Base-by-base conservation (phyloP, 1,284 basidiomycete species). In the Coniophora puteana region DNA sequence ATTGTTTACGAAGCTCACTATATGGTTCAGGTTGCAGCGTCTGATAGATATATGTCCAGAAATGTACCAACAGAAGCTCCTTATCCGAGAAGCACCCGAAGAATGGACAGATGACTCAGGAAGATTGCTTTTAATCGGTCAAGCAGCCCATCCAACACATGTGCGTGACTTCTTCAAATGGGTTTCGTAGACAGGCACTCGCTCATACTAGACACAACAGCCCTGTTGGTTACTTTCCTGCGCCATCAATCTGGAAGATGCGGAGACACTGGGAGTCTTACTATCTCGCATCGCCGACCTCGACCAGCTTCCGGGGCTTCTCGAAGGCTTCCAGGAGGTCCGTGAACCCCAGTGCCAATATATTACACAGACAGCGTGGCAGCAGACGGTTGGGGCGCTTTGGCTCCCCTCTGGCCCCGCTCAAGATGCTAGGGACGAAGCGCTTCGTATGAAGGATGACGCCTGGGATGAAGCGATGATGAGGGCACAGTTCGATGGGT, bases 181-280 rank as follows among this genome's bases (percentile, higher is more conserved):
- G 3, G 6, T n/a, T 23, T 32, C 32, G 11, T 4, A n/a, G n/a
- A n/a, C n/a, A n/a, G 4, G 26, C 18, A 20, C 29, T 21, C 32
- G 26, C 8, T 8, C 43, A 50, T 31, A 46, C 29, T 8, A n/a
- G 33, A 17, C 20, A 18, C 38, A 25, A n/a, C 39, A 65, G 63
- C 58, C 55, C 14, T 62, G 55, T 21, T n/a, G n/a, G n/a, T n/a
- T n/a, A n/a, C n/a, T n/a, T n/a, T n/a, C n/a, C n/a, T n/a, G n/a
- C n/a, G n/a, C n/a, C n/a, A 48, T 60, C 30, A 51, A 51, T 8
- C 37, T 58, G 18, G 69, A 60, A 59, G 67, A 61, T 29, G 69
- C 68, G 1, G 66, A 64, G 28, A 63, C 70, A 17, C 53, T 73
- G 38, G 68, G 68, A 27, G 58, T 57, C 36, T 59, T 73, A 14